Percentiles rank a stretch among this genome's conserved stretches.
Conservation (phyloP, 306 rosid species). For the Vigna nakashimae region DNA sequence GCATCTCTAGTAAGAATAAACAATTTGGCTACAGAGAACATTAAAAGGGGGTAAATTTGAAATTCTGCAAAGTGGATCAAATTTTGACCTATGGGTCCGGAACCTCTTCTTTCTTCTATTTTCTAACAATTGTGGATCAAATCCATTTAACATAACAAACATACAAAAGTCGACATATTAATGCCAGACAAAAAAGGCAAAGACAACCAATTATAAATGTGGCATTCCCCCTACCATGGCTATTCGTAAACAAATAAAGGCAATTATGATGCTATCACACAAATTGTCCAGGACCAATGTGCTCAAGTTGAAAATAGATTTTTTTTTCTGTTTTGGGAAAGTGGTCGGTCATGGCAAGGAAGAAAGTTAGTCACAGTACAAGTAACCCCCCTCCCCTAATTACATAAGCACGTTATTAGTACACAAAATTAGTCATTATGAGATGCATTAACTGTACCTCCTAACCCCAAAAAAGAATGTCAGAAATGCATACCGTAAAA, state of each 20-base stretch:
- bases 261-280: background rate
- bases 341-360: background rate
- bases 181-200: background rate
- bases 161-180: too few species aligned
- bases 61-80: background rate
- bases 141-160: background rate
- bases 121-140: background rate
- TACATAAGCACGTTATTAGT: background rate
- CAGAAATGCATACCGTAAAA: slow-evolving; percentile 69
- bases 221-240: slow-evolving; percentile 7
- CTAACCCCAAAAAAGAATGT: background rate
- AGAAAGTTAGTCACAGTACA: background rate
- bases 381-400: background rate
- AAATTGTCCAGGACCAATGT: slow-evolving; percentile 29
- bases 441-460: background rate
- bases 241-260: background rate
- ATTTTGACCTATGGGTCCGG: background rate
- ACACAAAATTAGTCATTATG: background rate
- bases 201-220: background rate
- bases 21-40: background rate
- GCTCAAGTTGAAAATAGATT: slow-evolving; percentile 14
- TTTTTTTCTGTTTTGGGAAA: too few species aligned
- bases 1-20: background rate
- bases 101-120: background rate
- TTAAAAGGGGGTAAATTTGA: background rate